These are phyloP conservation scores for Blastomyces parvus DNA, from an alignment of 2,329 filamentous ascomycete genomes.

Conservation along the genomic window DNA sequence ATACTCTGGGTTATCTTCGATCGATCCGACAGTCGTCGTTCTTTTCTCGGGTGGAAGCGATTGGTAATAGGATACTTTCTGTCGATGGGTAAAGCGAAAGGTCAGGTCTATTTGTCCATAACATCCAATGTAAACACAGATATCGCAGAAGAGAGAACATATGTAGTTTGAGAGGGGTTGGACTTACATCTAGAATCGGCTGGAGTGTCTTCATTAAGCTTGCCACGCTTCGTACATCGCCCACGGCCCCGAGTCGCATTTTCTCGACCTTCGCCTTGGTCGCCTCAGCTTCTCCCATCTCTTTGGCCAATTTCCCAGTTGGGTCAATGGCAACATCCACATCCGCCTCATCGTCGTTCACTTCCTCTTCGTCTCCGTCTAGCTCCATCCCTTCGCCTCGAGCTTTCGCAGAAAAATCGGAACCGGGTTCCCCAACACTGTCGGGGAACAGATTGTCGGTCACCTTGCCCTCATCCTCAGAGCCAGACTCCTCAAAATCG, in stretches of 20 bases:
- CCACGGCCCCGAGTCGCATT: slow-evolving; percentile 63
- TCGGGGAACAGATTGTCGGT: slow-evolving; percentile 42
- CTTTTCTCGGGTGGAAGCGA: slow-evolving; percentile 56
- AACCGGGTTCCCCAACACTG: slow-evolving; percentile 27
- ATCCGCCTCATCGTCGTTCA: slow-evolving; percentile 15
- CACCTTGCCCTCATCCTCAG: slow-evolving; percentile 58
- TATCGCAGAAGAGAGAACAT: slow-evolving; percentile 19
- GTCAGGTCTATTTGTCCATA: slow-evolving; percentile 56
- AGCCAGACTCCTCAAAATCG: slow-evolving; percentile 78
- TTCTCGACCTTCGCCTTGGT: slow-evolving; percentile 57
- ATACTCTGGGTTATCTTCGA: slow-evolving; percentile 89
- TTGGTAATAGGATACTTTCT: slow-evolving; percentile 76
- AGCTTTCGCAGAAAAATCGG: slow-evolving; percentile 23
- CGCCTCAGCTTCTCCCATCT: slow-evolving; percentile 52
- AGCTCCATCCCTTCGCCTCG: slow-evolving; percentile 15
- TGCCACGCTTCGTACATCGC: slow-evolving; percentile 71
- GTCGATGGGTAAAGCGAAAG: slow-evolving; percentile 35
- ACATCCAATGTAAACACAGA: slow-evolving; percentile 54
- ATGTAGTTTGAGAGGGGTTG: slow-evolving; percentile 18
- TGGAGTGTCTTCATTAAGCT: slow-evolving; percentile 71
- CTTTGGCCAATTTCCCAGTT: slow-evolving; percentile 51
- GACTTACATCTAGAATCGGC: slow-evolving; percentile 71
- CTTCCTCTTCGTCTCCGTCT: slow-evolving; percentile 20
- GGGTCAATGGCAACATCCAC: slow-evolving; percentile 45
- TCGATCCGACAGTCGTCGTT: slow-evolving; percentile 62